Percentiles rank a stretch among this genome's conserved stretches.
These are phyloP conservation scores for Bacterosira constricta DNA, from an alignment of 108 stramenopile genomes.

Conservation along the genomic window DNA sequence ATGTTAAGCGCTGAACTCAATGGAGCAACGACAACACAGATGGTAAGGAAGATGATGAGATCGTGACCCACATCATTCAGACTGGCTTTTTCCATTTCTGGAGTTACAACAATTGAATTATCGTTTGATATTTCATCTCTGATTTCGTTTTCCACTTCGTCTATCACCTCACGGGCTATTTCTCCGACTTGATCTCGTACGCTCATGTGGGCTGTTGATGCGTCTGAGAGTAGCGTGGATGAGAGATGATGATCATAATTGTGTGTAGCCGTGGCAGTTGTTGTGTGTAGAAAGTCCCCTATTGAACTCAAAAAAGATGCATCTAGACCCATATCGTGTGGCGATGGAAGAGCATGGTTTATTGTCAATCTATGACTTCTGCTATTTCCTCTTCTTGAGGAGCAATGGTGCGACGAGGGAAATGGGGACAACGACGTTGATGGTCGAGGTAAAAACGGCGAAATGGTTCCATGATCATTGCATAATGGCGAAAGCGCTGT, in stretches of 20 bases:
- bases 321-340: constrained; percentile 11
- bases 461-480: no score
- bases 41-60: constrained; percentile 63
- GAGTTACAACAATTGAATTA: constrained; percentile 15
- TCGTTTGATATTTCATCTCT: constrained; percentile 4
- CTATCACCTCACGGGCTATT: constrained; percentile 17
- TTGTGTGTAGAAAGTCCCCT: constrained; percentile 10
- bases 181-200: constrained; percentile 7
- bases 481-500: no score
- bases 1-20: constrained; percentile 53
- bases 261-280: not conserved
- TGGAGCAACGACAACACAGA: constrained; percentile 61
- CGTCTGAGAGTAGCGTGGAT: constrained; percentile 25
- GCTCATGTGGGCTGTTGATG: not conserved
- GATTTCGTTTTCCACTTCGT: constrained; percentile 29
- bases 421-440: not conserved
- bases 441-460: not conserved
- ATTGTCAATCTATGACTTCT: not conserved
- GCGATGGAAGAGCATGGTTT: constrained; percentile 8
- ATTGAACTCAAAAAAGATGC: constrained; percentile 9
- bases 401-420: not conserved
- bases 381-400: no score
- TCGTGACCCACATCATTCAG: constrained; percentile 61
- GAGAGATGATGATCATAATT: not conserved
- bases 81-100: constrained; percentile 43